Percentiles rank a stretch among this genome's conserved stretches.
Conservation (phyloP, 73 alveolate species). For the Diophrys sp. region DNA sequence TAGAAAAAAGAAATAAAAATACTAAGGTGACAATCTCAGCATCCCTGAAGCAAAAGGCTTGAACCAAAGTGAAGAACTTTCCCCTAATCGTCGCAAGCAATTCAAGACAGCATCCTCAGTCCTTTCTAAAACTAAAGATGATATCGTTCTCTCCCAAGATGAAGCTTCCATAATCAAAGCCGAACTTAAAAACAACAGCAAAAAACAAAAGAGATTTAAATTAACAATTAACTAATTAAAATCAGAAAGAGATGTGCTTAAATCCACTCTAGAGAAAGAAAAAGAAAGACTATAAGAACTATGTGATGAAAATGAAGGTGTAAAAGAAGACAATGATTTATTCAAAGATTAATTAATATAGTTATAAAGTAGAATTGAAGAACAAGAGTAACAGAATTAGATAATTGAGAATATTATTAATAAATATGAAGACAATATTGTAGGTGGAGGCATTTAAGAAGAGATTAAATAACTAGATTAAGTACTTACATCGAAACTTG, state of each 20-base stretch:
- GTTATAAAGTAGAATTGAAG: background rate
- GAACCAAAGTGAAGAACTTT: too few species aligned
- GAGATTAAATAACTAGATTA: background rate
- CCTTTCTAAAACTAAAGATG: too few species aligned
- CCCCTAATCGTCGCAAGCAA: too few species aligned
- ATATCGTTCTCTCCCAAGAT: too few species aligned
- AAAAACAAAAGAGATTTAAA: background rate
- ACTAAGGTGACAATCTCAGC: too few species aligned
- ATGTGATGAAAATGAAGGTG: background rate
- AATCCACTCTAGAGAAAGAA: background rate
- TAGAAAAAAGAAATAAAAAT: too few species aligned
- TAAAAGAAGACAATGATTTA: slow-evolving; percentile 4
- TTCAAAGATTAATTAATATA: background rate
- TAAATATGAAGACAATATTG: background rate
- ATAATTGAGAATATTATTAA: background rate
- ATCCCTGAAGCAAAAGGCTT: too few species aligned
- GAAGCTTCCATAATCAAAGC: too few species aligned
- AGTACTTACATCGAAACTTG: background rate
- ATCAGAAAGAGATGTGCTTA: background rate
- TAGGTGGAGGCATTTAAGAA: background rate
- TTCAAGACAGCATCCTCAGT: too few species aligned
- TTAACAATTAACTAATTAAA: too few species aligned
- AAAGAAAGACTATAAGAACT: background rate
- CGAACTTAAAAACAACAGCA: too few species aligned
- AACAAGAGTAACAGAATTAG: background rate